Evolutionary conservation across 2,329 filamentous ascomycete species (phyloP).

Genomic region (Zasmidium cellare): DNA sequence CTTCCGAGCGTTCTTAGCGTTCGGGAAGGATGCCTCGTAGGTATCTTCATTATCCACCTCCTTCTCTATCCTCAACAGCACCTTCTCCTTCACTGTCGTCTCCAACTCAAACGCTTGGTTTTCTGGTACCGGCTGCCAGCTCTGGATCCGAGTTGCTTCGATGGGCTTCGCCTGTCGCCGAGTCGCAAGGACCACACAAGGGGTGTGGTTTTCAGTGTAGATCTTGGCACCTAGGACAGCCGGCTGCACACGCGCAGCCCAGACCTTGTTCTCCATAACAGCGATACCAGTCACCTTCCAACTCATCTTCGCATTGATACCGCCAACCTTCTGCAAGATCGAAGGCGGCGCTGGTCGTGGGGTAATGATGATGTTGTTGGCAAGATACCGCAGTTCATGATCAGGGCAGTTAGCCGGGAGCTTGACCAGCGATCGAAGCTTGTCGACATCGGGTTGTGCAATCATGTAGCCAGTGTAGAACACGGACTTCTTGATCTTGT

Average conservation of each 20-base stretch:
- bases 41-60: constrained; percentile 64
- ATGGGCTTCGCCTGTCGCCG: constrained; percentile 72
- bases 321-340: constrained; percentile 81
- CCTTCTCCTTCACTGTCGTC: constrained; percentile 82
- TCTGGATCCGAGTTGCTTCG: constrained; percentile 77
- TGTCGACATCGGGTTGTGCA: constrained; percentile 67
- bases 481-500: constrained; percentile 81
- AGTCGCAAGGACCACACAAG: constrained; percentile 80
- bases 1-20: constrained; percentile 62
- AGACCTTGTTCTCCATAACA: constrained; percentile 75
- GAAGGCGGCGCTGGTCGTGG: constrained; percentile 70
- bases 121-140: constrained; percentile 75
- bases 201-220: constrained; percentile 77
- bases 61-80: constrained; percentile 75
- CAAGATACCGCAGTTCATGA: constrained; percentile 75
- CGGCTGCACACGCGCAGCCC: constrained; percentile 80
- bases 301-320: constrained; percentile 76
- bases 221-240: constrained; percentile 65
- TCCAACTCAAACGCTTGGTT: constrained; percentile 77
- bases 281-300: constrained; percentile 83
- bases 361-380: constrained; percentile 88
- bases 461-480: constrained; percentile 94
- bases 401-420: constrained; percentile 63
- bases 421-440: constrained; percentile 68
- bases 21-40: constrained; percentile 63